Percentiles rank a stretch among this genome's conserved stretches.
phyloP scores from a whole-genome alignment of 345 rosid species.

The Tarenaya hassleriana region DNA sequence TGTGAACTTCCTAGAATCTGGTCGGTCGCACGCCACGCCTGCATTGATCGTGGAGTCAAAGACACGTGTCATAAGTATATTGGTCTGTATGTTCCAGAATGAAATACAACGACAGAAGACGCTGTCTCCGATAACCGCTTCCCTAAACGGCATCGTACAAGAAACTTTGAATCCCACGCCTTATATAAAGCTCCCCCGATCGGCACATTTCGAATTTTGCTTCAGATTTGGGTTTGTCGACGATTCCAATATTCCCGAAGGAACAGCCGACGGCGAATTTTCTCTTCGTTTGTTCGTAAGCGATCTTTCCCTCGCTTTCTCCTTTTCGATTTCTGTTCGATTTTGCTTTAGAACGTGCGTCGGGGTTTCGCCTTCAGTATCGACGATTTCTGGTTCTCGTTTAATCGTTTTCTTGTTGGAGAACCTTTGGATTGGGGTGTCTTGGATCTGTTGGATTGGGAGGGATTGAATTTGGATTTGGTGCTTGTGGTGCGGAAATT shows the following conservation, averaged over 20 bases:
- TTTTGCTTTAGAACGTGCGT: conserved; percentile 3
- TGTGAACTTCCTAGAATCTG: too few species aligned
- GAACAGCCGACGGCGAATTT: conserved; percentile 2
- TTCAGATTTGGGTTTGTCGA: conserved; percentile 4
- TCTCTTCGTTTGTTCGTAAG: conserved; percentile 18
- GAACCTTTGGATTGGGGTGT: too few species aligned
- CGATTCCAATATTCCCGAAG: conserved; percentile 16
- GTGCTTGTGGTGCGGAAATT: neutral
- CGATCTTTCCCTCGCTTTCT: neutral
- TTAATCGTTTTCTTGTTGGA: neutral
- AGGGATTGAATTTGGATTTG: neutral
- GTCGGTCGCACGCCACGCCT: too few species aligned
- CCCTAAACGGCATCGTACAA: conserved; percentile 12
- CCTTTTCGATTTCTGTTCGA: neutral
- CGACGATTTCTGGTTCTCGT: neutral
- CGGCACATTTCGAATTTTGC: conserved; percentile 6
- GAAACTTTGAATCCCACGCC: conserved; percentile 11
- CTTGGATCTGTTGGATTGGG: conserved; percentile 16
- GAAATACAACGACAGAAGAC: conserved; percentile 17
- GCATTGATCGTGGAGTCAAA: too few species aligned
- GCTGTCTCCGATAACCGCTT: neutral
- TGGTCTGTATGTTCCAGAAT: conserved; percentile 41
- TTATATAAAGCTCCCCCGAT: conserved; percentile 23
- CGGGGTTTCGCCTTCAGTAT: conserved; percentile 6
- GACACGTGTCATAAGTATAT: conserved; percentile 29